Evolutionary conservation across 75 land plant genomes (phyloP), one percentile per base, ranked within the genome.

Genomic region (Cryptomeria japonica): DNA sequence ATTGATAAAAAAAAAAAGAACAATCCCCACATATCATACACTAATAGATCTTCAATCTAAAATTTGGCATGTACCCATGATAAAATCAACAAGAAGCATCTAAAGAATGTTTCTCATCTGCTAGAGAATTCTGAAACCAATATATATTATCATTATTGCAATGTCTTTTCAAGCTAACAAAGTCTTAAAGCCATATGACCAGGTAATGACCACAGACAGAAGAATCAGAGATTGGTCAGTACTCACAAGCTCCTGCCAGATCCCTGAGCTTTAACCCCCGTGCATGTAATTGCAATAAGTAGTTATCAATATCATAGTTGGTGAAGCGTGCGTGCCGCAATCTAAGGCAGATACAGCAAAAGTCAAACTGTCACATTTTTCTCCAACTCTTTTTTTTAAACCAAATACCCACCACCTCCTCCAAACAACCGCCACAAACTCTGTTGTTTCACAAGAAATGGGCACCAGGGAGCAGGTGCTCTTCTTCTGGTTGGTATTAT

Each of bases 401-500:
- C 41, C n/a, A 42, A 42, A 28, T 28, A 6, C n/a, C 16, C 34
- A 36, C 31, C 22, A 44, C 10, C 47, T n/a, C 6, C 47, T 25
- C n/a, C 51, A 2, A 2, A 37, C 31, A 19, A 25, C 39, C 0
- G 38, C 37, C 9, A 15, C 39, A 38, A 19, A 79, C 18, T 79
- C 82, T 18, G 10, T 41, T 39, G 25, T 19, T 22, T 19, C 28
- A 41, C 31, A 44, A 80, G 28, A 80, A 44, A 80, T 42, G 49
- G 84, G 84, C 84, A n/a, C 34, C 84, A 46, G 46, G 47, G 51
- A 46, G 22, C 46, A 28, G 84, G 32, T 46, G 51, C 84, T 82
- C 3, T 28, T 82, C 14, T 4, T 82, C 25, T 46, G n/a, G 13
- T 13, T 82, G 0, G 5, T 82, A 32, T 10, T 82, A 25, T 44